Conservation (phyloP, 495 filamentous ascomycete genomes). For the Immersiella caudata region DNA sequence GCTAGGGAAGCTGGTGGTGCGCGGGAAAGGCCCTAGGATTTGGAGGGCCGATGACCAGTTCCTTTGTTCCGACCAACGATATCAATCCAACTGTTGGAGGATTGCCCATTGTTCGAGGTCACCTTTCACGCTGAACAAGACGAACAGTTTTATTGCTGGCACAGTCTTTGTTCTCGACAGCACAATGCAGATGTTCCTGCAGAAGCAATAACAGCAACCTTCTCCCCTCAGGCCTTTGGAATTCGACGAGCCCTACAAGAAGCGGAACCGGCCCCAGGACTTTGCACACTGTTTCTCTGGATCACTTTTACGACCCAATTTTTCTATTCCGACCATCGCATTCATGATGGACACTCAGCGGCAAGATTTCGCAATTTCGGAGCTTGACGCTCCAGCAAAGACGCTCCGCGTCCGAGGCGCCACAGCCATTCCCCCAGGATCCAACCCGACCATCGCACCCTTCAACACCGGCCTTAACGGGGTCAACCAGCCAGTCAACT, state of each 20-base stretch:
- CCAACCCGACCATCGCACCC: slow-evolving; percentile 47
- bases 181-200: neutral
- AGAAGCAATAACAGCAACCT: slow-evolving; percentile 1
- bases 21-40: neutral
- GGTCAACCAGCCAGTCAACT: slow-evolving; percentile 53
- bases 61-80: neutral
- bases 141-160: neutral
- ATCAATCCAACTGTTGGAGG: neutral
- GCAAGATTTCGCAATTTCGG: slow-evolving; percentile 23
- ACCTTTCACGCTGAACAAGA: neutral
- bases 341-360: slow-evolving; percentile 11
- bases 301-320: neutral
- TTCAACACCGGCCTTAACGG: slow-evolving; percentile 54
- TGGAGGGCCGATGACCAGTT: slow-evolving; percentile 4
- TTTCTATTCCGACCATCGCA: neutral
- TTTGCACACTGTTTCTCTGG: neutral
- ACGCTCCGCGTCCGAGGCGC: slow-evolving; percentile 7
- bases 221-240: neutral
- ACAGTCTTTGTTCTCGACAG: neutral
- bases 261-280: neutral
- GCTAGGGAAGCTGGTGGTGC: too few species aligned
- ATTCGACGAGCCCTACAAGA: neutral
- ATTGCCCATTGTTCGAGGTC: slow-evolving; percentile 2
- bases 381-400: slow-evolving; percentile 13
- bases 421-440: slow-evolving; percentile 13